A percentile compares a stretch with the other conserved stretches of the same genome.
Conservation (phyloP, 1,284 basidiomycete species). For the Volvariella surrecta region DNA sequence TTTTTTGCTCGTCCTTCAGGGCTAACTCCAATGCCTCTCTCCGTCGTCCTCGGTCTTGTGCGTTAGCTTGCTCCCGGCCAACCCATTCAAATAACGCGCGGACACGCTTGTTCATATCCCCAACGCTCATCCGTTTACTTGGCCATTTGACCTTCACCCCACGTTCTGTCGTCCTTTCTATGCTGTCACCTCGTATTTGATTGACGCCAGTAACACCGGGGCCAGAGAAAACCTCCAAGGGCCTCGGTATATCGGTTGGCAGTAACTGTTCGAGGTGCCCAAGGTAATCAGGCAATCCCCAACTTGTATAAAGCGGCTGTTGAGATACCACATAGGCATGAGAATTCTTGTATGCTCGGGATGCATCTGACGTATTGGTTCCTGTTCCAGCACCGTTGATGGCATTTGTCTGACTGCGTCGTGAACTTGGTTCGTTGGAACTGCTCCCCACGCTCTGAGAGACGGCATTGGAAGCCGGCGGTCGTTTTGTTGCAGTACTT, state of each 20-base stretch:
- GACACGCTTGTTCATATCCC: constrained; percentile 96
- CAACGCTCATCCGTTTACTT: constrained; percentile 86
- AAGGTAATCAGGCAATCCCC: constrained; percentile 93
- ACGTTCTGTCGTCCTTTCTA: constrained; percentile 65
- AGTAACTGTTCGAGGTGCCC: constrained; percentile 82
- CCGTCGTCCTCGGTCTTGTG: constrained; percentile 63
- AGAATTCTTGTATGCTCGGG: constrained; percentile 61
- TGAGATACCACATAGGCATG: constrained; percentile 72
- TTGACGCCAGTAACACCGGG: constrained; percentile 13
- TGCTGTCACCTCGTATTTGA: constrained; percentile 28
- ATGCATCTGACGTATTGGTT: constrained; percentile 18
- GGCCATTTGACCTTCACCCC: constrained; percentile 95
- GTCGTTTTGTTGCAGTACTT: constrained; percentile 34
- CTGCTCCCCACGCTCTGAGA: constrained; percentile 31
- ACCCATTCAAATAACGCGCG: constrained; percentile 90
- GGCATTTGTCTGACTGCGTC: constrained; percentile 33
- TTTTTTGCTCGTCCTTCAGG: constrained; percentile 30
- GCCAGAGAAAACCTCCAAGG: constrained; percentile 61
- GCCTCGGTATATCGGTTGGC: constrained; percentile 65
- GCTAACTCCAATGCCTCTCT: constrained; percentile 56
- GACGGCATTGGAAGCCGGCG: constrained; percentile 32
- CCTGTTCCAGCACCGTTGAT: constrained; percentile 17
- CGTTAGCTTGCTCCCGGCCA: constrained; percentile 73
- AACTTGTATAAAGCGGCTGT: constrained; percentile 70
- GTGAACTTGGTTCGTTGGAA: constrained; percentile 34